Conservation (phyloP, 148 eudicot genomes). For the Salicornia ramosissima region DNA sequence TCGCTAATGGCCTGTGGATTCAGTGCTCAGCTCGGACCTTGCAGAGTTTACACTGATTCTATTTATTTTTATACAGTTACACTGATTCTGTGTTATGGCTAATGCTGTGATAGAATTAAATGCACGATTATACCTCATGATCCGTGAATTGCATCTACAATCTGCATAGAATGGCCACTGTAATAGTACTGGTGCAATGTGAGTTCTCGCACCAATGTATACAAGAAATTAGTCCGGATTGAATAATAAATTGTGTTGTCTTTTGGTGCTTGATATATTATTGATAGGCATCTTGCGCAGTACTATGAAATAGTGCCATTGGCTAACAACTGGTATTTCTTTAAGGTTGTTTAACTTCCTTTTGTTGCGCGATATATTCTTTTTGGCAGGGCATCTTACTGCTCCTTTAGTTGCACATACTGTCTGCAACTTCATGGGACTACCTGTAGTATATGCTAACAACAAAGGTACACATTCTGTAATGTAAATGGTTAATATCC, state of each 20-base stretch:
- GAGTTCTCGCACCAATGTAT: background rate
- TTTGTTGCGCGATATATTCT: background rate
- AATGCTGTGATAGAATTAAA: background rate
- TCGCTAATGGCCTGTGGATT: too few species aligned
- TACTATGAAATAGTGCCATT: too few species aligned
- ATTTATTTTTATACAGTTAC: too few species aligned
- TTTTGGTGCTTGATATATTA: too few species aligned
- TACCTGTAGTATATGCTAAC: constrained; percentile 61
- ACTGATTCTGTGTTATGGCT: too few species aligned
- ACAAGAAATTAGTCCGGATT: too few species aligned
- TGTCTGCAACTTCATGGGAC: constrained; percentile 83
- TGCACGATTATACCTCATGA: background rate
- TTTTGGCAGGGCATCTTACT: constrained; percentile 65
- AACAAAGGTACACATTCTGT: constrained; percentile 45
- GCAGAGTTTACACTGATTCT: too few species aligned
- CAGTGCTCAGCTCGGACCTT: too few species aligned
- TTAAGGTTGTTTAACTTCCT: background rate
- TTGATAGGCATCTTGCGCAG: background rate
- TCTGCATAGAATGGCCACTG: background rate
- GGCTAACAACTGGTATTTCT: too few species aligned
- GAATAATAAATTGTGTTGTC: too few species aligned
- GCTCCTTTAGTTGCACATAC: constrained; percentile 82
- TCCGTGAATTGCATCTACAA: background rate
- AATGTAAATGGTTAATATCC: background rate
- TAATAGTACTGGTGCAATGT: background rate